Percentiles rank a stretch among this genome's conserved stretches.
These are phyloP conservation scores for Fraxinus paxiana DNA, from an alignment of 305 asterid species.

Conservation along the genomic window DNA sequence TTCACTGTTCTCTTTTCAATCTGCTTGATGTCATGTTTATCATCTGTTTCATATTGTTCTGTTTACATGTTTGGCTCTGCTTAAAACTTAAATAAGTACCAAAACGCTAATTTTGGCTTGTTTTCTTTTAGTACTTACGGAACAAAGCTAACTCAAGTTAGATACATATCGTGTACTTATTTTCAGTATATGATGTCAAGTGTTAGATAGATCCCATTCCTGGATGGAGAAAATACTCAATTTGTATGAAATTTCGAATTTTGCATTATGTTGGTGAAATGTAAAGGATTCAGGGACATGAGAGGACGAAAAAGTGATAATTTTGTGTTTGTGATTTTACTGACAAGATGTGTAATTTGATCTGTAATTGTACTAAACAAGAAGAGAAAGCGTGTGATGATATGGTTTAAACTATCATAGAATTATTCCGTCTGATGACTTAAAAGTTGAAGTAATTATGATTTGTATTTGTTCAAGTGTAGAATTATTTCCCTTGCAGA, in stretches of 20 bases:
- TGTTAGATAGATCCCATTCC: not conserved
- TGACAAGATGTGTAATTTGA: not conserved
- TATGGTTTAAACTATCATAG: not conserved
- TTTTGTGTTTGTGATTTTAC: not conserved
- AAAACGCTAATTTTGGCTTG: not conserved
- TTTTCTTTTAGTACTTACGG: not conserved
- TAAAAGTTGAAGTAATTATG: not conserved
- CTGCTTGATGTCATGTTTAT: slow-evolving; percentile 1
- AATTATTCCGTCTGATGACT: not conserved
- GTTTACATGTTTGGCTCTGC: not conserved
- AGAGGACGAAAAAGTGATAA: not conserved
- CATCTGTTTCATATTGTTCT: not conserved
- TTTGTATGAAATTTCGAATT: not conserved
- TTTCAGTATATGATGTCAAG: not conserved
- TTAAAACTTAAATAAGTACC: not conserved
- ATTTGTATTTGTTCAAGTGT: not conserved
- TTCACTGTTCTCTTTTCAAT: not conserved
- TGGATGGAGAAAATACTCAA: not conserved
- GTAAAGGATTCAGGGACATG: not conserved
- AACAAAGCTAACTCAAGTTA: not conserved
- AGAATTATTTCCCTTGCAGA: not conserved
- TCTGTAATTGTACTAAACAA: not conserved
- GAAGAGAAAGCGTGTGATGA: not conserved
- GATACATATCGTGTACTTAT: not conserved
- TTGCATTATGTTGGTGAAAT: not conserved